Percentiles rank a stretch among this genome's conserved stretches.
Evolutionary conservation across 495 filamentous ascomycete genomes (phyloP).

Genomic region (Copromyces sp.): DNA sequence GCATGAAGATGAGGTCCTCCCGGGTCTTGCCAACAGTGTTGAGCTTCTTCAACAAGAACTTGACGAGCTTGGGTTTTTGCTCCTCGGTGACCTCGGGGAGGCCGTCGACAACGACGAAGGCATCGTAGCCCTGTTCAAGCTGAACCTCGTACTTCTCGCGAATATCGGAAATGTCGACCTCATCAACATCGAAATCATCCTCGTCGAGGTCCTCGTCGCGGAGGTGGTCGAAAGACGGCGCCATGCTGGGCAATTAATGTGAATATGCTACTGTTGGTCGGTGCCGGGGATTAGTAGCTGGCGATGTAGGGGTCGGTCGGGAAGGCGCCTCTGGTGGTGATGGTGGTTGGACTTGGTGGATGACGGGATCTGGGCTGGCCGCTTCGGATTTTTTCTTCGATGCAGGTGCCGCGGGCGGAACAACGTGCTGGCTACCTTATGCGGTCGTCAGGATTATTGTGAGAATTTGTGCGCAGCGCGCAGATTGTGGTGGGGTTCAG

Average conservation of each 20-base stretch:
- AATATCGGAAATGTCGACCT: conserved; percentile 91
- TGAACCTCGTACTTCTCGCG: conserved; percentile 88
- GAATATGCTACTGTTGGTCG: background rate
- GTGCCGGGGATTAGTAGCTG: background rate
- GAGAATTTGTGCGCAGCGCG: conserved; percentile 26
- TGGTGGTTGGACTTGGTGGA: background rate
- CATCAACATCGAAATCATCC: conserved; percentile 80
- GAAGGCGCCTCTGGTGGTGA: conserved; percentile 15
- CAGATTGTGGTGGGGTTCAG: conserved; percentile 26
- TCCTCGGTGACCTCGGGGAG: conserved; percentile 77
- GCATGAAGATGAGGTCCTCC: conserved; percentile 89
- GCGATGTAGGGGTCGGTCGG: background rate
- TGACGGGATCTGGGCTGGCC: background rate
- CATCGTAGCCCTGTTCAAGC: conserved; percentile 88
- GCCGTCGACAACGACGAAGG: conserved; percentile 91
- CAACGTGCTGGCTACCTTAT: background rate
- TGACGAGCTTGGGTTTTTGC: conserved; percentile 79
- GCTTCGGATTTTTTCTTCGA: background rate
- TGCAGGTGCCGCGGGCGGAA: background rate
- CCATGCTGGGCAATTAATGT: conserved; percentile 37
- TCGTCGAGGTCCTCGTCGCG: conserved; percentile 68
- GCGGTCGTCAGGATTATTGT: conserved; percentile 18
- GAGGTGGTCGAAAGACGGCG: conserved; percentile 48
- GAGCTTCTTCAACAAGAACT: conserved; percentile 88
- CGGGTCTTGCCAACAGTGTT: conserved; percentile 69